A percentile compares a stretch with the other conserved stretches of the same genome.
Conservation (phyloP, 176 grass and related monocot genomes). For the Triticum turgidum region DNA sequence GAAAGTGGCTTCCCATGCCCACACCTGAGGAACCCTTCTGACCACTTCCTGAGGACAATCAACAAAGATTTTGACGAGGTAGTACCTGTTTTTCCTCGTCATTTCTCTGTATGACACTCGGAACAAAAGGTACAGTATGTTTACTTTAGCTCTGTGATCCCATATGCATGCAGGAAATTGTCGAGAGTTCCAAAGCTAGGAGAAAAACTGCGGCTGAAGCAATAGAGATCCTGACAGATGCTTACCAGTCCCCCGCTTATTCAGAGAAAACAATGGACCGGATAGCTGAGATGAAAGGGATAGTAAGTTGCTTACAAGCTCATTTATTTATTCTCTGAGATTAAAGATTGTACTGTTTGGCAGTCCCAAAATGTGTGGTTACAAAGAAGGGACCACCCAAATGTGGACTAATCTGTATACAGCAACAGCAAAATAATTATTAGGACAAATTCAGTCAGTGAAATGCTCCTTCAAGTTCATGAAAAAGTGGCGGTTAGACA, state of each 20-base stretch:
- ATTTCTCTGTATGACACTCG: neutral
- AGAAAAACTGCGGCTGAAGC: constrained; percentile 43
- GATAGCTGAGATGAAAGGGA: constrained; percentile 34
- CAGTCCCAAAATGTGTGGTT: neutral
- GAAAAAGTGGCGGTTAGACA: neutral
- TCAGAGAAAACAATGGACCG: constrained; percentile 1
- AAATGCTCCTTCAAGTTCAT: neutral
- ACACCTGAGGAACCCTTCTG: constrained; percentile 36
- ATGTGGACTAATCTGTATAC: neutral
- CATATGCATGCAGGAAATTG: constrained; percentile 21
- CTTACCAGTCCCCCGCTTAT: constrained; percentile 28
- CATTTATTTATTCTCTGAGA: neutral
- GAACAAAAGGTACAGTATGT: neutral
- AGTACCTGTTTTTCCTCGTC: neutral
- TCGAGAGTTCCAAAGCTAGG: constrained; percentile 12
- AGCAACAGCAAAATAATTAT: too few species aligned
- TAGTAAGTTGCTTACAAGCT: constrained; percentile 14
- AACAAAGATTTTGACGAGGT: constrained; percentile 61
- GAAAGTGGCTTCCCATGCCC: constrained; percentile 43
- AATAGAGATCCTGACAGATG: constrained; percentile 33
- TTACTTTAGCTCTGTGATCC: neutral
- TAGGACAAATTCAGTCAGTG: neutral
- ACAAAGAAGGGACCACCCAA: neutral
- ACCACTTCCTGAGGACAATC: constrained; percentile 45
- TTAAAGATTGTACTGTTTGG: neutral